These are phyloP conservation scores for Leptosphaerulina australis DNA, from an alignment of 2,329 filamentous ascomycete genomes.

Conservation along the genomic window DNA sequence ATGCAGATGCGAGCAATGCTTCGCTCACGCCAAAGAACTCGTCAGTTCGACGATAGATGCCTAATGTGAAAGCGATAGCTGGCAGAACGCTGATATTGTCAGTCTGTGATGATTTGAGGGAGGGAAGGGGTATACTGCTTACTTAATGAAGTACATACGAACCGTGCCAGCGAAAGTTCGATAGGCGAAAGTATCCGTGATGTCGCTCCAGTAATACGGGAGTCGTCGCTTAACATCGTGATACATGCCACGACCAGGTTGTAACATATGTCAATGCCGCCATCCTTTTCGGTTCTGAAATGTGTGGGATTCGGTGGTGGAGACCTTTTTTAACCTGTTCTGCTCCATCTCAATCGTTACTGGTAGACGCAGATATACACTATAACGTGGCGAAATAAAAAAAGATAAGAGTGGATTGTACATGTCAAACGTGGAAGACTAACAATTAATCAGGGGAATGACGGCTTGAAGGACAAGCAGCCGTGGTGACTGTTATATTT, in stretches of 20 bases:
- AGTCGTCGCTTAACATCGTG: constrained; percentile 59
- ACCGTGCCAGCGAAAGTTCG: constrained; percentile 61
- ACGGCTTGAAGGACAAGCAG: neutral
- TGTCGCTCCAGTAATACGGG: constrained; percentile 64
- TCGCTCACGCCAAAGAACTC: constrained; percentile 64
- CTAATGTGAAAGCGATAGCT: constrained; percentile 63
- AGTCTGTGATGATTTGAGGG: constrained; percentile 1
- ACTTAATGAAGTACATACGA: constrained; percentile 66
- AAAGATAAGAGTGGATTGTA: neutral
- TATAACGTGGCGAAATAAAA: neutral
- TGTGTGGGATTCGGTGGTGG: constrained; percentile 38
- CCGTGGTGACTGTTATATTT: constrained; percentile 5
- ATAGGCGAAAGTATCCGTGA: constrained; percentile 61
- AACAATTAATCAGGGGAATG: neutral
- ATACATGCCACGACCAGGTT: constrained; percentile 60
- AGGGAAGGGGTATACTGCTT: too few relatives aligned
- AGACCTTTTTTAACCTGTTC: constrained; percentile 19
- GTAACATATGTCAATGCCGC: constrained; percentile 51
- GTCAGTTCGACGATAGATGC: constrained; percentile 63
- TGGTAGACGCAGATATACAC: neutral
- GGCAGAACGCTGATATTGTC: constrained; percentile 55
- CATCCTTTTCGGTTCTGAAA: constrained; percentile 50
- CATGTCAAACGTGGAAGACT: neutral
- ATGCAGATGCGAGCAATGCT: constrained; percentile 60
- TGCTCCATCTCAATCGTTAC: neutral